phyloP scores from a whole-genome alignment of 331 rosid species.

The Cydonia oblonga region DNA sequence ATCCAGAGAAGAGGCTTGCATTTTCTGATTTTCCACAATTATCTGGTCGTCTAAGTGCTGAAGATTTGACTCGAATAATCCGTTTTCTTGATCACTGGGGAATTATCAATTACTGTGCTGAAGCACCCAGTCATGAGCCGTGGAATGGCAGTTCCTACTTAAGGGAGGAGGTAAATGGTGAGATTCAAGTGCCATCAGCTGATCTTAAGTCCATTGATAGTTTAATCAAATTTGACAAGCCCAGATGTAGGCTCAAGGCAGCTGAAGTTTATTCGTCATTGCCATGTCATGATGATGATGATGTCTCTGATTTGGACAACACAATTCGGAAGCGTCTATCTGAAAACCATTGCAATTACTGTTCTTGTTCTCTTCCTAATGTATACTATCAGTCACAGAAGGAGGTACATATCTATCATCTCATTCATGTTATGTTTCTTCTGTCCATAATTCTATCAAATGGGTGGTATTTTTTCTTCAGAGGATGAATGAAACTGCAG shows the following conservation, averaged over 20 bases:
- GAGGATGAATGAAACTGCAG: background rate
- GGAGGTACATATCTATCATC: conserved; percentile 44
- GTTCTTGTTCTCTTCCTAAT: conserved; percentile 67
- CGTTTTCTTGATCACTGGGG: conserved; percentile 99
- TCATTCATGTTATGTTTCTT: conserved; percentile 7
- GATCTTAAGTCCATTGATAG: conserved; percentile 82
- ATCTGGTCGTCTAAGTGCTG: conserved; percentile 42
- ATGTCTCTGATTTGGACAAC: conserved; percentile 62
- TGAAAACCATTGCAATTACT: conserved; percentile 75
- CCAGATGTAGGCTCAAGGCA: conserved; percentile 74
- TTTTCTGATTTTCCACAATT: conserved; percentile 57
- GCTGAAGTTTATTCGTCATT: conserved; percentile 50
- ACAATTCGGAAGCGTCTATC: conserved; percentile 79
- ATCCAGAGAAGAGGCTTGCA: conserved; percentile 50
- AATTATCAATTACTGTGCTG: conserved; percentile 74
- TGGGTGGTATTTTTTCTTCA: background rate
- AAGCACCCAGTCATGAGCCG: conserved; percentile 37
- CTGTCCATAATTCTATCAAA: conserved; percentile 6
- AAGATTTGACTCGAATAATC: conserved; percentile 68
- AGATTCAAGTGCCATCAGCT: conserved; percentile 72
- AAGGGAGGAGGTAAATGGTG: conserved; percentile 75
- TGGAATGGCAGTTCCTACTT: conserved; percentile 41
- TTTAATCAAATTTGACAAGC: conserved; percentile 82
- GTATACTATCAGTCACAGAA: conserved; percentile 83
- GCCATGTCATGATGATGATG: conserved; percentile 29